These are phyloP conservation scores for Lenzites betulinus DNA, from an alignment of 768 basidiomycete genomes.

Conservation along the genomic window DNA sequence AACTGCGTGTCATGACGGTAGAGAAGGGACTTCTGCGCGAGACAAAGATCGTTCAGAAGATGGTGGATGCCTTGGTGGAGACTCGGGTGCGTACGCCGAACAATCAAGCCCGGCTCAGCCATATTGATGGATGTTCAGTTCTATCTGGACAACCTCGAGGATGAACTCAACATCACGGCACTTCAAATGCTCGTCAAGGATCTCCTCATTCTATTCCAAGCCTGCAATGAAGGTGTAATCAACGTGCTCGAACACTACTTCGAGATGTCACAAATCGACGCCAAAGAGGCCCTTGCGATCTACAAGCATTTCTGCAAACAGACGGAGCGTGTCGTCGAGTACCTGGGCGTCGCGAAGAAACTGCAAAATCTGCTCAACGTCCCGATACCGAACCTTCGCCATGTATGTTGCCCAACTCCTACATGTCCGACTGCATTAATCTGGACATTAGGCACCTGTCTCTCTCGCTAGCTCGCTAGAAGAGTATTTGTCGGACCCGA, in stretches of 20 bases:
- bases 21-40: conserved; percentile 95
- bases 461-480: conserved; percentile 92
- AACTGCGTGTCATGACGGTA: conserved; percentile 88
- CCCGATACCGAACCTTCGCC: conserved; percentile 90
- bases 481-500: conserved; percentile 95
- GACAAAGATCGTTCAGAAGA: conserved; percentile 85
- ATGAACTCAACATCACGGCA: conserved; percentile 86
- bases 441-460: conserved; percentile 73
- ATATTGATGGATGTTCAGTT: conserved; percentile 55
- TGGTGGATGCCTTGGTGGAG: conserved; percentile 86
- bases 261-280: conserved; percentile 96
- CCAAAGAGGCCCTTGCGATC: conserved; percentile 76
- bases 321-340: conserved; percentile 92
- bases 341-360: conserved; percentile 88
- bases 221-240: conserved; percentile 92
- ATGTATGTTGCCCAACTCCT: conserved; percentile 48
- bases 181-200: conserved; percentile 96
- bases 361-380: conserved; percentile 92
- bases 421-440: not conserved
- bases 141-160: conserved; percentile 90
- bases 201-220: conserved; percentile 91
- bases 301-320: conserved; percentile 96
- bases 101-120: conserved; percentile 1
- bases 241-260: conserved; percentile 94
- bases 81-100: conserved; percentile 66